A percentile compares a stretch with the other conserved stretches of the same genome.
These are phyloP conservation scores for Boechera stricta DNA, from an alignment of 345 rosid species.

Conservation along the genomic window DNA sequence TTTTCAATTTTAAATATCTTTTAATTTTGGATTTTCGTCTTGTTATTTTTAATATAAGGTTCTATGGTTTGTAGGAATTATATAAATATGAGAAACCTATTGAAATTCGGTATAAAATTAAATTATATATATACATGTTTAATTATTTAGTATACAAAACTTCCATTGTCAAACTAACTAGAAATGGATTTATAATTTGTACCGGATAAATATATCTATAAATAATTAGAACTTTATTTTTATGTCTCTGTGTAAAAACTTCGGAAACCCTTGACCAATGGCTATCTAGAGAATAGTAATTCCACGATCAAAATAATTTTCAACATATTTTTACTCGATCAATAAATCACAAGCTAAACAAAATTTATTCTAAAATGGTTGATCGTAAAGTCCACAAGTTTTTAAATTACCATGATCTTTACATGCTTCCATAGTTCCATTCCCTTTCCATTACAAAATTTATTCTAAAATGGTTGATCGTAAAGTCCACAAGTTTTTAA, in stretches of 20 bases:
- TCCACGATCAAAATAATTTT: neutral
- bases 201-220: neutral
- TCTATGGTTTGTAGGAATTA: neutral
- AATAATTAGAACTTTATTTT: neutral
- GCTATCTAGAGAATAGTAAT: neutral
- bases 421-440: neutral
- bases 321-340: neutral
- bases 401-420: neutral
- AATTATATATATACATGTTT: too few species aligned
- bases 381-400: slow-evolving; percentile 10
- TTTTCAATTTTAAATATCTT: slow-evolving; percentile 4
- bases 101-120: neutral
- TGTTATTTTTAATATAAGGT: neutral
- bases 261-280: neutral
- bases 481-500: slow-evolving; percentile 4
- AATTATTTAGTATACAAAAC: too few species aligned
- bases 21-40: slow-evolving; percentile 14
- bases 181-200: neutral
- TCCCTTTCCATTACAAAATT: neutral
- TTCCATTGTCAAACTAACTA: neutral
- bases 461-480: neutral
- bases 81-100: neutral
- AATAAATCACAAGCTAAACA: neutral
- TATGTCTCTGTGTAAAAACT: neutral
- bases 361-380: neutral